A percentile compares a stretch with the other conserved stretches of the same genome.
These are phyloP conservation scores for Amphirosellinia nigrospora DNA, from an alignment of 495 filamentous ascomycete species.

Conservation along the genomic window DNA sequence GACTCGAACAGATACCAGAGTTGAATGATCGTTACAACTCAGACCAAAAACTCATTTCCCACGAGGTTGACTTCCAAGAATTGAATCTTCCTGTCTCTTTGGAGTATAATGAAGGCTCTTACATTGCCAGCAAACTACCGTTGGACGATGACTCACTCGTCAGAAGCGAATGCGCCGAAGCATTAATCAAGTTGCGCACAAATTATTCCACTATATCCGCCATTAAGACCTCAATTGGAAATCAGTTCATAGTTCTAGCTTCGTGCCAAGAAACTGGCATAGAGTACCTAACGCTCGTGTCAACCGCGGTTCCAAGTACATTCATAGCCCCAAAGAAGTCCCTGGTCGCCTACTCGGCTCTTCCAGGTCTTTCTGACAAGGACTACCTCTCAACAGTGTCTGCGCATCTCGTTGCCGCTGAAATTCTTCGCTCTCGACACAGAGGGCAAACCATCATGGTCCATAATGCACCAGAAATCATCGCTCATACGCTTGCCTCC, in stretches of 20 bases:
- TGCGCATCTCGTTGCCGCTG: neutral
- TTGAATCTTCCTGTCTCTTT: neutral
- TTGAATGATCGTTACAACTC: conserved; percentile 52
- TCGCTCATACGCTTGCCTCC: neutral
- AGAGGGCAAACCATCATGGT: conserved; percentile 9
- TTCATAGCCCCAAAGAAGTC: neutral
- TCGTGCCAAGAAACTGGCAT: neutral
- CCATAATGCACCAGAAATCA: neutral
- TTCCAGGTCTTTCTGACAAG: neutral
- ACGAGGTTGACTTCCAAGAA: neutral
- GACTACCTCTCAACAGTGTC: neutral
- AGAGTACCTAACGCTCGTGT: neutral
- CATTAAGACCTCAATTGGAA: neutral
- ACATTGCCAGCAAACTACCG: neutral
- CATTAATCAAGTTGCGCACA: neutral
- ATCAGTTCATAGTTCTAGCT: neutral
- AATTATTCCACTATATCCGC: neutral
- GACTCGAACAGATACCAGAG: conserved; percentile 31
- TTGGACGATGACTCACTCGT: neutral
- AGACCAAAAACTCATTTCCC: conserved; percentile 29
- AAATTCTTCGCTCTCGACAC: neutral
- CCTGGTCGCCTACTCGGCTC: neutral
- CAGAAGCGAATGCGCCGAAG: neutral
- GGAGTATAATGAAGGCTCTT: neutral
- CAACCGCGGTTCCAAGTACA: neutral